Base-by-base conservation (phyloP, 495 filamentous ascomycete species). In the Melanomma pulvis-pyrius region DNA sequence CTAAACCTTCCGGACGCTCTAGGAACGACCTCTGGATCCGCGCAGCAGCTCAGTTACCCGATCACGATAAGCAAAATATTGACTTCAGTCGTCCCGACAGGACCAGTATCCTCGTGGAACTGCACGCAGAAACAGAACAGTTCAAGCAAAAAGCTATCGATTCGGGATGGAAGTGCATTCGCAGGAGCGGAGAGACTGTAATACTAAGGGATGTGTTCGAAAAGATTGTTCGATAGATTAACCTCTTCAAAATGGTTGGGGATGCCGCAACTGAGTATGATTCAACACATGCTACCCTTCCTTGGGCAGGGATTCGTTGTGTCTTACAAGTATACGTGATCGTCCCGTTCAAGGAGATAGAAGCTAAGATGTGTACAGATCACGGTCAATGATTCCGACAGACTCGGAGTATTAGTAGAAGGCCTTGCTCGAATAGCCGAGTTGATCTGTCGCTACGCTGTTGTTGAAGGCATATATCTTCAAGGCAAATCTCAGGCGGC, bases 281-380 rank as follows among this genome's bases (percentile, higher is more conserved):
- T 67, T 78, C 76, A 13, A 69, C 52, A 1, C 78, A 82, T 73
- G 75, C 76, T 28, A 72, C 74, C 13, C 67, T 82, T 49, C 79
- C 81, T 12, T 82, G 81, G 81, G 81, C 76, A 7, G 78, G 62
- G 11, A 63, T 82, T 17, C 65, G 77, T 19, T 79, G 80, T 57
- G 53, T 81, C 12, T 68, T 82, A 17, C 67, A 78, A 69, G 76
- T 78, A 15, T 21, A 69, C 47, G 59, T 13, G 19, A 50, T 54
- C 0, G 19, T 34, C 30, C 1, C n/a, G 28, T 49, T 25, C n/a
- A 52, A 26, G 36, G 53, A 59, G 25, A 28, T 46, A 61, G 25
- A 21, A 24, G 29, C 15, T 46, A 17, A 63, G 29, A 8, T n/a
- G 34, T 25, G 8, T 2, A 30, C 30, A 77, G 75, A 34, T 74